A percentile compares a stretch with the other conserved stretches of the same genome.
These are phyloP conservation scores for Russula abietina DNA, from an alignment of 768 basidiomycete genomes.

Conservation along the genomic window DNA sequence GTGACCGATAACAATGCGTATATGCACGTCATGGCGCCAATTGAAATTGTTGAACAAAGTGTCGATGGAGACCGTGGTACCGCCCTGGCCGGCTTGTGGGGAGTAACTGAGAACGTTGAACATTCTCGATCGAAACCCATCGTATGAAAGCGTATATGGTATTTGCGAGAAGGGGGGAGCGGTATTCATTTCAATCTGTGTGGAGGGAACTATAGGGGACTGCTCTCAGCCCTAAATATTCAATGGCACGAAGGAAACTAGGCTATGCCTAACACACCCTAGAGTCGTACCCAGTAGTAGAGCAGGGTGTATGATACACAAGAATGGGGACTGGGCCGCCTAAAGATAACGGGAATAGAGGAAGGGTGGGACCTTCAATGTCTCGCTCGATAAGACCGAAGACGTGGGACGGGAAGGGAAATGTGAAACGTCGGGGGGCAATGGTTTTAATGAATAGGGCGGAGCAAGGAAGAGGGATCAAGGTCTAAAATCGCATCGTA, in stretches of 20 bases:
- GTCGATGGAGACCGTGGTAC: slow-evolving; percentile 57
- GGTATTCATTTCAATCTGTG: slow-evolving; percentile 5
- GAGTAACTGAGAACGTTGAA: slow-evolving; percentile 62
- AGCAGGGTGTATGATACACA: background rate
- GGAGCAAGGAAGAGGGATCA: slow-evolving; percentile 17
- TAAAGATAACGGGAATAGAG: background rate
- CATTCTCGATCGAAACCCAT: slow-evolving; percentile 42
- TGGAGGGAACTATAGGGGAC: background rate
- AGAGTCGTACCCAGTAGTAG: background rate
- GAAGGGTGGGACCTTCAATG: background rate
- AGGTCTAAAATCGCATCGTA: slow-evolving; percentile 9
- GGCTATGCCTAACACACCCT: background rate
- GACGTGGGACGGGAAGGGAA: background rate
- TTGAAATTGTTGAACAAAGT: slow-evolving; percentile 49
- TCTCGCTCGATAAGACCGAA: slow-evolving; percentile 3
- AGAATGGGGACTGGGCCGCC: background rate
- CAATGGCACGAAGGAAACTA: background rate
- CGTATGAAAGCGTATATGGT: slow-evolving; percentile 11
- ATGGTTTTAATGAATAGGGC: slow-evolving; percentile 16
- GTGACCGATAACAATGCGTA: slow-evolving; percentile 69
- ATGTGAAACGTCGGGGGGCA: slow-evolving; percentile 1
- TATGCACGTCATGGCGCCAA: slow-evolving; percentile 47
- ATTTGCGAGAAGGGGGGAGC: background rate
- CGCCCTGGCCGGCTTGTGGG: slow-evolving; percentile 57
- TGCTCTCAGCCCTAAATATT: background rate